Evolutionary conservation across 495 filamentous ascomycete species (phyloP).

Genomic region (Diplogelasinospora grovesii): DNA sequence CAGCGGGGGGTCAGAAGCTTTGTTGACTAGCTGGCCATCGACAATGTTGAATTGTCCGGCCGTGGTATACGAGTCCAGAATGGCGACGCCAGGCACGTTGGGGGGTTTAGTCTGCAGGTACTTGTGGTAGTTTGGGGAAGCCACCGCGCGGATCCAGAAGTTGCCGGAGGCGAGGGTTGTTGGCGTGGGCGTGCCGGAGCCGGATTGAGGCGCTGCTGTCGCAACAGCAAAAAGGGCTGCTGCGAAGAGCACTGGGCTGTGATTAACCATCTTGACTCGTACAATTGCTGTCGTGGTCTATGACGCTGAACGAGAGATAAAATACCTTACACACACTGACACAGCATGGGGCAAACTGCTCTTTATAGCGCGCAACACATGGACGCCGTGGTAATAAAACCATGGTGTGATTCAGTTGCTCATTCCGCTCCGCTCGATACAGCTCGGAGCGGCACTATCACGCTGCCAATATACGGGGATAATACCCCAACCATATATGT

Average conservation of each 20-base stretch:
- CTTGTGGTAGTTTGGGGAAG: slow-evolving; percentile 54
- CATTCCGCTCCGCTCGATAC: no score
- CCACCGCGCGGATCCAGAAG: slow-evolving; percentile 57
- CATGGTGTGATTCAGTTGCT: no score
- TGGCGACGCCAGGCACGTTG: slow-evolving; percentile 40
- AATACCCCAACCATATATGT: no score
- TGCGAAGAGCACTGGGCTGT: slow-evolving; percentile 1
- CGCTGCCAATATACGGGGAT: no score
- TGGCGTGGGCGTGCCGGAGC: slow-evolving; percentile 15
- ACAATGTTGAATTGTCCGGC: slow-evolving; percentile 56
- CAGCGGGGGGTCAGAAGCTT: slow-evolving; percentile 34
- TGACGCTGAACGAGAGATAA: no score
- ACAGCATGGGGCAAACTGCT: no score
- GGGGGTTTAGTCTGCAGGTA: slow-evolving; percentile 53
- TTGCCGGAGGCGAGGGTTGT: slow-evolving; percentile 43
- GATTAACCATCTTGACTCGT: slow-evolving; percentile 14
- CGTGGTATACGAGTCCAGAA: slow-evolving; percentile 46
- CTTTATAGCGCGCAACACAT: no score
- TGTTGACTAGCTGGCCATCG: slow-evolving; percentile 50
- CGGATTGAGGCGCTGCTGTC: slow-evolving; percentile 8
- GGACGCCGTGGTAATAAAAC: no score
- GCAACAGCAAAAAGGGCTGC: slow-evolving; percentile 13
- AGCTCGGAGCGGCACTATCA: no score
- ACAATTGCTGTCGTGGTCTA: no score
- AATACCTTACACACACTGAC: no score